These are phyloP conservation scores for Aspergillus brasiliensis DNA, from an alignment of 2,329 filamentous ascomycete genomes.

Conservation along the genomic window DNA sequence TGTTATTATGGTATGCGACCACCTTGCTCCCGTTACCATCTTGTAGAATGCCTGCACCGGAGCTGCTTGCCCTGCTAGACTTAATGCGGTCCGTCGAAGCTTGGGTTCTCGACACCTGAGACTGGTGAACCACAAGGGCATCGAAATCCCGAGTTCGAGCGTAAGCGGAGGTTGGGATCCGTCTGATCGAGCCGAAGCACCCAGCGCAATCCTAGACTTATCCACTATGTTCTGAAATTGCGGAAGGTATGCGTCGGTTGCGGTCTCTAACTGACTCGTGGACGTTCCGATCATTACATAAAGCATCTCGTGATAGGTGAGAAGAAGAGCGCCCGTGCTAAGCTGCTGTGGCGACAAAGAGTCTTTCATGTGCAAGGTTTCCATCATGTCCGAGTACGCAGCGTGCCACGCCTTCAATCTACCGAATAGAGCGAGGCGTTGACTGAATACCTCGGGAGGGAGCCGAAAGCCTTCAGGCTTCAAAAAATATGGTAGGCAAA, in stretches of 20 bases:
- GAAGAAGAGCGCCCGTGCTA: conserved; percentile 24
- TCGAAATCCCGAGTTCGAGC: conserved; percentile 32
- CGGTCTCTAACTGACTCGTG: conserved; percentile 21
- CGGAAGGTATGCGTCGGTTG: conserved; percentile 24
- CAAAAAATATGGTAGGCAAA: conserved; percentile 21
- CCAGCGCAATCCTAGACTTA: conserved; percentile 25
- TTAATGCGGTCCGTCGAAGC: conserved; percentile 32
- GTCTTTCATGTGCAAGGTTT: neutral
- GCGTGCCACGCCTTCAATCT: conserved; percentile 27
- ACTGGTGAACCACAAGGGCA: conserved; percentile 35
- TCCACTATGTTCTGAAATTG: conserved; percentile 33
- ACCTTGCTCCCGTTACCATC: neutral
- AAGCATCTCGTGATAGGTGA: conserved; percentile 28
- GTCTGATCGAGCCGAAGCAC: conserved; percentile 21
- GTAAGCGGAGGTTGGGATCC: conserved; percentile 33
- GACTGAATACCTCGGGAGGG: conserved; percentile 16
- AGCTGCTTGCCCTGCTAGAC: conserved; percentile 27
- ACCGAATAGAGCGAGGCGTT: conserved; percentile 18
- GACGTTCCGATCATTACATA: conserved; percentile 26
- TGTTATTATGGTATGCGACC: conserved; percentile 30
- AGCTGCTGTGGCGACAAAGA: conserved; percentile 18
- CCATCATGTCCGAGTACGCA: conserved; percentile 24
- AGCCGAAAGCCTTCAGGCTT: conserved; percentile 12
- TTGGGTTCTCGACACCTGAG: conserved; percentile 36
- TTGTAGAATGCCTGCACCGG: conserved; percentile 33